Conservation (phyloP, 2,329 filamentous ascomycete species). For the Diplodia mutila region DNA sequence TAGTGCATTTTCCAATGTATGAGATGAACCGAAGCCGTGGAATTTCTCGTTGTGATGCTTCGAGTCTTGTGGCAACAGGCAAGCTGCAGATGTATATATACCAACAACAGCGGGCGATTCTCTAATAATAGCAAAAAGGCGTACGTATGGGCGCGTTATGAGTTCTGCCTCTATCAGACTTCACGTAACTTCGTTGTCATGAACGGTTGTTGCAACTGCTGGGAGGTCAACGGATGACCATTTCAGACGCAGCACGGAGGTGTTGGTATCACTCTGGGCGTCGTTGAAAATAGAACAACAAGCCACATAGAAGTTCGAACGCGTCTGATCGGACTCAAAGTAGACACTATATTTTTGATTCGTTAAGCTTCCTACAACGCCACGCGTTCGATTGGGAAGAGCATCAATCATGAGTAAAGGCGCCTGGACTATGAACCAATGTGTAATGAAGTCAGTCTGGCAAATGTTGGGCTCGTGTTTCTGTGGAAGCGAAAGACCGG, state of each 20-base stretch:
- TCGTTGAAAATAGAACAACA: background rate
- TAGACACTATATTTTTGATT: no score
- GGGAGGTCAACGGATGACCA: background rate
- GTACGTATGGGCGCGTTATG: background rate
- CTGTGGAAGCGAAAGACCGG: background rate
- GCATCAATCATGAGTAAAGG: no score
- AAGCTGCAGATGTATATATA: background rate
- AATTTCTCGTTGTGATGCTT: background rate
- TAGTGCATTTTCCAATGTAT: background rate
- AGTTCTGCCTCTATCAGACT: background rate
- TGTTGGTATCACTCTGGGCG: background rate
- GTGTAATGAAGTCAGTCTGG: background rate
- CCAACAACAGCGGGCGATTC: background rate
- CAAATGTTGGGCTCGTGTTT: background rate
- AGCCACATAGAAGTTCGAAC: no score
- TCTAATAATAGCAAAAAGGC: background rate
- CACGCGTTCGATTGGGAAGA: no score
- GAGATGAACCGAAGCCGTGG: background rate
- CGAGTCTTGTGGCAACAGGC: background rate
- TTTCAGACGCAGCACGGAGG: background rate
- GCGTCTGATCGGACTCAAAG: no score
- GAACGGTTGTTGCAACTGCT: background rate
- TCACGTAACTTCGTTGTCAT: background rate
- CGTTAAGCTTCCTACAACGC: no score
- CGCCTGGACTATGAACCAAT: background rate